A percentile compares a stretch with the other conserved stretches of the same genome.
Conservation (phyloP, 176 grass and related monocot species). For the Echinochloa phyllopogon region DNA sequence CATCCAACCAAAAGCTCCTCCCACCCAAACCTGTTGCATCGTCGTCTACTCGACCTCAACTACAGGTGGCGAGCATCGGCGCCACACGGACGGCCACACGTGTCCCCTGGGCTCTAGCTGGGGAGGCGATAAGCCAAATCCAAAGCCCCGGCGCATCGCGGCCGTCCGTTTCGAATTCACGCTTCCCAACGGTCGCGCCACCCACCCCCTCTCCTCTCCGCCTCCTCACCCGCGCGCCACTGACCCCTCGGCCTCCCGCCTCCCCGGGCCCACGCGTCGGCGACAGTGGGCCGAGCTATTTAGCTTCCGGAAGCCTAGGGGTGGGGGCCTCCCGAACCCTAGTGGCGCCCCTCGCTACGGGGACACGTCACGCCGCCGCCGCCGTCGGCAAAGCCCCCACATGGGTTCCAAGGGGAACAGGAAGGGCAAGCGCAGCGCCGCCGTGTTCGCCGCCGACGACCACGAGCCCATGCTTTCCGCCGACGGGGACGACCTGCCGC, state of each 20-base stretch:
- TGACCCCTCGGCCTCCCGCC: conserved; percentile 18
- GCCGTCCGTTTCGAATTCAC: conserved; percentile 34
- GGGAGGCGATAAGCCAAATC: conserved; percentile 2
- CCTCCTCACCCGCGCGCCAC: not conserved
- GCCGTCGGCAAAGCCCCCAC: no score
- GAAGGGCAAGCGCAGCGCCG: not conserved
- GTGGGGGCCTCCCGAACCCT: not conserved
- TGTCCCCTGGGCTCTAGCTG: no score
- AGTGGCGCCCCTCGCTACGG: not conserved
- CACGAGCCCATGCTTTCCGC: not conserved
- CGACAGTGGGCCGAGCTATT: not conserved
- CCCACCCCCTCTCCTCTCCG: not conserved
- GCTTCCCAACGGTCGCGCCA: conserved; percentile 34
- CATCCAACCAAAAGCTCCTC: no score
- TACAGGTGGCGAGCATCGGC: not conserved
- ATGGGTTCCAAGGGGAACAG: no score
- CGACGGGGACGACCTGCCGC: not conserved
- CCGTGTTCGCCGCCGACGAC: not conserved
- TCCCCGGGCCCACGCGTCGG: not conserved
- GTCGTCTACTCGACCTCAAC: no score
- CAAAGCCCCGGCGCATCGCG: not conserved
- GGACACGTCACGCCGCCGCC: conserved; percentile 1
- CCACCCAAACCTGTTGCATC: not conserved
- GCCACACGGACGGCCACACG: not conserved
- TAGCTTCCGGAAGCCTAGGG: not conserved